Percentiles rank a stretch among this genome's conserved stretches.
phyloP scores from a whole-genome alignment of 768 basidiomycete genomes.

The Pisolithus albus region DNA sequence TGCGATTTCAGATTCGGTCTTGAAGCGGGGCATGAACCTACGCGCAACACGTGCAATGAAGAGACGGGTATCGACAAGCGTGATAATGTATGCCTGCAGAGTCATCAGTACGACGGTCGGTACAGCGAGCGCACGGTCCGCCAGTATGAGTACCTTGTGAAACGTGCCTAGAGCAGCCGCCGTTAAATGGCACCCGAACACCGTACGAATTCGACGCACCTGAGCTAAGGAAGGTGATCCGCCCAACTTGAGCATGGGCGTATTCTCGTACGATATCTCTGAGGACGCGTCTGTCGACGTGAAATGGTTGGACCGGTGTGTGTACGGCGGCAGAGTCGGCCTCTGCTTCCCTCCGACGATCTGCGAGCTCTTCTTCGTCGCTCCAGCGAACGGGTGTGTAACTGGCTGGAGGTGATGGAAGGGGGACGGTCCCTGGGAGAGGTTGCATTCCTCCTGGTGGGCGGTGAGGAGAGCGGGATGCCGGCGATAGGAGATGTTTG shows the following conservation, averaged over 20 bases:
- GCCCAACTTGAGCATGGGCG: slow-evolving; percentile 55
- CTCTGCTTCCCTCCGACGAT: slow-evolving; percentile 56
- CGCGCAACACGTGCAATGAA: slow-evolving; percentile 77
- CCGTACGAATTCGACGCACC: slow-evolving; percentile 37
- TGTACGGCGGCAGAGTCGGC: slow-evolving; percentile 54
- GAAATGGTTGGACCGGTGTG: slow-evolving; percentile 53
- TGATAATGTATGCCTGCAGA: slow-evolving; percentile 67
- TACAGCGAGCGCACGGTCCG: not conserved
- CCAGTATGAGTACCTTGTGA: slow-evolving; percentile 55
- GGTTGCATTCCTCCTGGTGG: no score
- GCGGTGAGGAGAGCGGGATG: no score
- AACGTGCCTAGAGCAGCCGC: slow-evolving; percentile 55
- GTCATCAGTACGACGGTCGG: slow-evolving; percentile 6
- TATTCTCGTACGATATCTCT: slow-evolving; percentile 74
- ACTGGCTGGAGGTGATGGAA: slow-evolving; percentile 8
- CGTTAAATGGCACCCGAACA: slow-evolving; percentile 5
- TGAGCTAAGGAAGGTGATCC: slow-evolving; percentile 68
- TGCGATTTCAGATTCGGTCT: slow-evolving; percentile 83
- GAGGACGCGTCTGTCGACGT: slow-evolving; percentile 66
- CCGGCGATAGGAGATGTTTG: no score
- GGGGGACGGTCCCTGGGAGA: slow-evolving; percentile 19
- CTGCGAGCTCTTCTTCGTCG: slow-evolving; percentile 67
- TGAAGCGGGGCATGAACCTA: slow-evolving; percentile 79
- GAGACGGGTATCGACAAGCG: slow-evolving; percentile 51
- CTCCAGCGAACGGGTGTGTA: slow-evolving; percentile 47